Conservation (phyloP, 306 rosid genomes). For the Medicago truncatula region MtrunA17r5.0-ANR NC_053044.1:37488501-37489000, state of each 20-base stretch:
- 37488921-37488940: slow-evolving; percentile 10
- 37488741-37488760: background rate
- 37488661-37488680: background rate
- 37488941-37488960: slow-evolving; percentile 13
- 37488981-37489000: slow-evolving; percentile 11
- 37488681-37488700: background rate
- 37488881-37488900: background rate
- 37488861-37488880: background rate
- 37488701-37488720: background rate
- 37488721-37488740: background rate
- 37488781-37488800: background rate
- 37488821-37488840: background rate
- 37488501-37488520: background rate
- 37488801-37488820: background rate
- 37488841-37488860: background rate
- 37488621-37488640: background rate
- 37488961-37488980: slow-evolving; percentile 15
- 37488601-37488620: background rate
- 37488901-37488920: background rate
- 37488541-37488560: background rate
- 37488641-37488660: background rate
- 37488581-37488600: background rate
- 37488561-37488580: background rate
- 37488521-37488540: background rate
- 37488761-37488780: background rate